phyloP scores from a whole-genome alignment of 306 rosid genomes.

The Lathyrus tuberosus region DNA sequence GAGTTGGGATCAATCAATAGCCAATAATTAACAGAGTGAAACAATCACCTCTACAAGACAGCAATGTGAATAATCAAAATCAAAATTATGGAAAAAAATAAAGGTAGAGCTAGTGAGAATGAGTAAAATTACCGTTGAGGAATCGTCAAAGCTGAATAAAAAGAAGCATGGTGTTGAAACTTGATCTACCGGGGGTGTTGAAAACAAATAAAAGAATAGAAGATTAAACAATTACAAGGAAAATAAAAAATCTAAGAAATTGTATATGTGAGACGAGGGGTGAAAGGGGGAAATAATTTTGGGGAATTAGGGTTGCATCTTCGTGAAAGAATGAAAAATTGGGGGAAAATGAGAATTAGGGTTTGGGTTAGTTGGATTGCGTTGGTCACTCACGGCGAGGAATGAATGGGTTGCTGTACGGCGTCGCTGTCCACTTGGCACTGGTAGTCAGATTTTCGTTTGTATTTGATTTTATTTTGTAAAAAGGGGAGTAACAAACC shows the following conservation, averaged over 20 bases:
- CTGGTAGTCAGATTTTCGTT: slow-evolving; percentile 37
- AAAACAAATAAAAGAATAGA: neutral
- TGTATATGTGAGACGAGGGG: neutral
- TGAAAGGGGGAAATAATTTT: neutral
- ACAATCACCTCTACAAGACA: neutral
- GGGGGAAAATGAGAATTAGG: slow-evolving; percentile 51
- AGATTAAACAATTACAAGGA: neutral
- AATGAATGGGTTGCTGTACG: slow-evolving; percentile 54
- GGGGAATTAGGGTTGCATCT: slow-evolving; percentile 4
- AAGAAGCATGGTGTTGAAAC: slow-evolving; percentile 36
- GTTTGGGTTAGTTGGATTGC: slow-evolving; percentile 36
- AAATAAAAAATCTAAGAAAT: neutral
- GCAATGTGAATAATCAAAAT: slow-evolving; percentile 22
- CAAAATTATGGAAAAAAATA: neutral
- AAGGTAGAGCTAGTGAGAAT: neutral
- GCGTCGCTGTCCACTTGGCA: slow-evolving; percentile 51
- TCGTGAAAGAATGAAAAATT: slow-evolving; percentile 26
- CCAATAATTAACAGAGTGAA: neutral
- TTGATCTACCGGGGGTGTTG: slow-evolving; percentile 34
- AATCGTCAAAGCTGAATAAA: slow-evolving; percentile 14
- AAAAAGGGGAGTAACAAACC: neutral
- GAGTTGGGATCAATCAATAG: neutral
- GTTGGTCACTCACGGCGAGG: slow-evolving; percentile 36
- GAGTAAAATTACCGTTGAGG: slow-evolving; percentile 40
- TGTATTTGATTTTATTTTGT: neutral